Evolutionary conservation across 306 rosid genomes (phyloP), one percentile per base, ranked within the genome.

Genomic region (Acmispon strigosus): DNA sequence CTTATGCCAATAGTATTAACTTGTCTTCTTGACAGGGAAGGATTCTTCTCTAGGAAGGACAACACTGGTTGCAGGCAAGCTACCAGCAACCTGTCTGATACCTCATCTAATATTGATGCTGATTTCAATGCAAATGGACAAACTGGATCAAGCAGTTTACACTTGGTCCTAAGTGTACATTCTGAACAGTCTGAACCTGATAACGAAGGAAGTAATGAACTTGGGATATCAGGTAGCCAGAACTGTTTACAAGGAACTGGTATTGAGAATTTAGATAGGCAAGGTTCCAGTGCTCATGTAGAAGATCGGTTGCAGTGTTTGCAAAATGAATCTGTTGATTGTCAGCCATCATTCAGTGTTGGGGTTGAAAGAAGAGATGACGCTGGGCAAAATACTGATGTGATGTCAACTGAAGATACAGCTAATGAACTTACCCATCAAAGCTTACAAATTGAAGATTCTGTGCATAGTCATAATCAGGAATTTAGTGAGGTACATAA

Each of bases 21-120:
- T 63, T n/a, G 8, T 77, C 78, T 69, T 57, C 62, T 84, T 72
- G 70, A 62, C 63, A 94, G 99, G 91, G 97, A 91, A 59, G 99
- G 96, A 47, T 84, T 90, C 66, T 78, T 76, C 84, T 86, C 89
- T 59, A 70, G 84, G 74, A 72, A 77, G 89, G 91, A 90, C 51
- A 72, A 24, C 71, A 74, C 88, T 85, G 80, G 70, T 58, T 80
- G 83, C 81, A 78, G 72, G 65, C 90, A 81, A 89, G 83, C 75
- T 60, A 76, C 86, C 73, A 69, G 81, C 86, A 76, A 68, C 57
- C 78, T 58, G 53, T 81, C 78, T 17, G 95, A 84, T 60, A 52
- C 80, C 73, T 79, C 82, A 45, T 74, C 86, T 48, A 77, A 68
- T 67, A 62, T 66, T 63, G 89, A 82, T 56, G 59, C 34, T 67